Conservation (phyloP, 2,329 filamentous ascomycete species). For the Teratosphaeria destructans region DNA sequence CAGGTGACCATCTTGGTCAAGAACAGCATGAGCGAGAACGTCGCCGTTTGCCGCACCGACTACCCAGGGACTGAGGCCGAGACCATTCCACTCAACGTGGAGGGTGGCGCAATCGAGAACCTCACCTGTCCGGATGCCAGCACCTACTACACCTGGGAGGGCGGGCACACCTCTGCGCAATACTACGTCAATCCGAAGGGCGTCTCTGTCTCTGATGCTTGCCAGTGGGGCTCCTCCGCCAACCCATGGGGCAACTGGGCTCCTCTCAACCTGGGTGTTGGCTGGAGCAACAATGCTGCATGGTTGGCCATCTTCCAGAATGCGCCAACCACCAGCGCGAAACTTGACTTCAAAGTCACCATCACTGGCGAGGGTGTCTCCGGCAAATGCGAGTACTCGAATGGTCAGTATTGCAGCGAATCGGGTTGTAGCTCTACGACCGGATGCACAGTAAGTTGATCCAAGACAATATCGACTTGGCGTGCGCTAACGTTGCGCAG, state of each 20-base stretch:
- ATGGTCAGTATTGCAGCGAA: slow-evolving; percentile 51
- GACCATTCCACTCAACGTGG: slow-evolving; percentile 62
- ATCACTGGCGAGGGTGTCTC: slow-evolving; percentile 56
- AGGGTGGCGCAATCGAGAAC: slow-evolving; percentile 46
- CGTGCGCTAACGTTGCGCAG: slow-evolving; percentile 25
- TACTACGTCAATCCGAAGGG: slow-evolving; percentile 93
- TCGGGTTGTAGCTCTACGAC: slow-evolving; percentile 38
- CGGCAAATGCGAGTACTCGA: slow-evolving; percentile 54
- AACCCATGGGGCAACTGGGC: slow-evolving; percentile 67
- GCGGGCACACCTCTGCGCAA: slow-evolving; percentile 70
- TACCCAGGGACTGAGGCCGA: slow-evolving; percentile 89
- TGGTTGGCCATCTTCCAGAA: slow-evolving; percentile 84
- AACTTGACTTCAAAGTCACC: slow-evolving; percentile 68
- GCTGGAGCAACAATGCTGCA: slow-evolving; percentile 56
- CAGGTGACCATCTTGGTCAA: slow-evolving; percentile 54
- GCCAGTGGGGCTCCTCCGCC: slow-evolving; percentile 60
- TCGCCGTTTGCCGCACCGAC: slow-evolving; percentile 83
- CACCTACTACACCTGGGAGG: slow-evolving; percentile 69
- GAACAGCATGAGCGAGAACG: slow-evolving; percentile 59
- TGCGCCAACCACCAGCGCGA: slow-evolving; percentile 57
- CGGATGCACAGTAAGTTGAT: slow-evolving; percentile 72
- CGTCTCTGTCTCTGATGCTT: slow-evolving; percentile 54
- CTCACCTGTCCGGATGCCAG: slow-evolving; percentile 66
- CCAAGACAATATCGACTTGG: not conserved
- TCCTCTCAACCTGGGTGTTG: slow-evolving; percentile 75